Conservation (phyloP, 768 basidiomycete species). For the Lentinula sp. region DNA sequence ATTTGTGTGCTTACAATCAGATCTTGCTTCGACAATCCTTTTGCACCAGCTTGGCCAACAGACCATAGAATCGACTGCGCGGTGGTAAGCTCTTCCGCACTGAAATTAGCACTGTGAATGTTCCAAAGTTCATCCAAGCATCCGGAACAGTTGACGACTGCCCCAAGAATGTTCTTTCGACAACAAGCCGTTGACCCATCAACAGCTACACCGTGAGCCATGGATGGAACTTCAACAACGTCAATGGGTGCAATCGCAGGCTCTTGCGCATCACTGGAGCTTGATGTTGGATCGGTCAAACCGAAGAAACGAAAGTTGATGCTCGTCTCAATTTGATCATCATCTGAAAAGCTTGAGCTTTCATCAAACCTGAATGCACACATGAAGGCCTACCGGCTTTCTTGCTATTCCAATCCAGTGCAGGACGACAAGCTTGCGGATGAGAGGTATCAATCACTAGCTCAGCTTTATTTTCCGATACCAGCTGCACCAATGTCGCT, state of each 20-base stretch:
- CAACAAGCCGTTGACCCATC: conserved; percentile 46
- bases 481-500: conserved; percentile 69
- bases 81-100: conserved; percentile 19
- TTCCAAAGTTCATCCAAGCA: conserved; percentile 40
- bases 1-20: conserved; percentile 25
- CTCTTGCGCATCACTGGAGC: conserved; percentile 9
- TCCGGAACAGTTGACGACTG: conserved; percentile 35
- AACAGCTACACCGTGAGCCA: conserved; percentile 37
- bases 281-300: conserved; percentile 5
- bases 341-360: conserved; percentile 39
- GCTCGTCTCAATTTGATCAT: conserved; percentile 76
- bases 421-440: conserved; percentile 46
- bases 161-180: conserved; percentile 21
- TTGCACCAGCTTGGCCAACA: conserved; percentile 27
- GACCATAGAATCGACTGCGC: conserved; percentile 28
- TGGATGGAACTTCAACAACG: conserved; percentile 12
- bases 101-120: conserved; percentile 20
- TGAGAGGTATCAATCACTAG: conserved; percentile 65
- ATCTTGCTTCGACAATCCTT: conserved; percentile 31
- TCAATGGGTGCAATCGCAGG: conserved; percentile 3
- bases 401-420: conserved; percentile 82
- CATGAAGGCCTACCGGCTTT: conserved; percentile 57
- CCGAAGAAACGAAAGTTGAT: conserved; percentile 41
- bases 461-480: conserved; percentile 75
- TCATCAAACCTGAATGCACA: neutral